Conservation (phyloP, 371 early-diverging fungal genomes). For the Lichtheimia ramosa region DNA sequence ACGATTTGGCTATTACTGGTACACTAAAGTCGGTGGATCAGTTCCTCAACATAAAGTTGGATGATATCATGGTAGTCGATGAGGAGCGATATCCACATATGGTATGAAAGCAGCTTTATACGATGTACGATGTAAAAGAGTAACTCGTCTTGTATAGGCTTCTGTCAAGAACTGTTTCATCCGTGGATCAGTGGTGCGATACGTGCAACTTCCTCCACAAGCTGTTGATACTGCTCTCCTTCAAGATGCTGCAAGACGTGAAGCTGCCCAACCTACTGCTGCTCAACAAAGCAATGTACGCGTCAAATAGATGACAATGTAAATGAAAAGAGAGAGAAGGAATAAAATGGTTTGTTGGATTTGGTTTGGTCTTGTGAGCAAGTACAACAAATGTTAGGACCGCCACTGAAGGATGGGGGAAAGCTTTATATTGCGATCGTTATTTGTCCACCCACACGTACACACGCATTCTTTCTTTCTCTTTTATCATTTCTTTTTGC, state of each 20-base stretch:
- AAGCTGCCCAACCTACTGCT: conserved; percentile 69
- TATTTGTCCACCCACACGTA: no score
- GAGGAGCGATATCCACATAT: conserved; percentile 95
- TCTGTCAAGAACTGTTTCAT: conserved; percentile 97
- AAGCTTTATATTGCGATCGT: no score
- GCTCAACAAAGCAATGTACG: conserved; percentile 52
- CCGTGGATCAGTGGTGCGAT: conserved; percentile 97
- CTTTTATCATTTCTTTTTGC: conserved; percentile 10
- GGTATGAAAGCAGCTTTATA: conserved; percentile 51
- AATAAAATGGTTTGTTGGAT: background rate
- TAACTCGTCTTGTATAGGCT: conserved; percentile 52
- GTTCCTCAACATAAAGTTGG: conserved; percentile 96
- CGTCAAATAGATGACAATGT: conserved; percentile 40
- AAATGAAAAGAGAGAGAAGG: conserved; percentile 1
- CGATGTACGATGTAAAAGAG: background rate
- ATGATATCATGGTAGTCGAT: conserved; percentile 87
- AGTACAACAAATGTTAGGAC: background rate
- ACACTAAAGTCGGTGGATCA: conserved; percentile 96
- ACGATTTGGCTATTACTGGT: conserved; percentile 93
- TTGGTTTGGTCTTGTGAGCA: conserved; percentile 1
- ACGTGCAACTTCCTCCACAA: conserved; percentile 88
- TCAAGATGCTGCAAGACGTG: conserved; percentile 94
- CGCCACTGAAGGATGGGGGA: background rate
- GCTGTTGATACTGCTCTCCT: conserved; percentile 92
- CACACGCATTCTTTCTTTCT: conserved; percentile 3